Evolutionary conservation across 768 basidiomycete species (phyloP).

Genomic region (Amanita rubescens): DNA sequence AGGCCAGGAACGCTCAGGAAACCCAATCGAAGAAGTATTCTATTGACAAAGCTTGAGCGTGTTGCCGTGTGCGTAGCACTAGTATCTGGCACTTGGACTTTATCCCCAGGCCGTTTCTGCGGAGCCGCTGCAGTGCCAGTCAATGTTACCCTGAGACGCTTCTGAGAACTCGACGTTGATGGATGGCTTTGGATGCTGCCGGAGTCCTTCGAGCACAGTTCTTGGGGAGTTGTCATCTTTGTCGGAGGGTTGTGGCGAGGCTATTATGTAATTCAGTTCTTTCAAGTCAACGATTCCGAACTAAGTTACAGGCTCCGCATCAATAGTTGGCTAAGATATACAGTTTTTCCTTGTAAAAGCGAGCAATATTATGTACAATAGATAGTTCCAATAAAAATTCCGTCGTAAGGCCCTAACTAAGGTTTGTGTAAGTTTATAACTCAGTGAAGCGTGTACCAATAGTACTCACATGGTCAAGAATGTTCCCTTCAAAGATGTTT

Average conservation of each 20-base stretch:
- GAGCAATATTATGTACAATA: conserved; percentile 18
- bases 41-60: conserved; percentile 7
- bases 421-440: not conserved
- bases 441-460: not conserved
- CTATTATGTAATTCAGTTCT: not conserved
- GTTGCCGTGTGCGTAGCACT: conserved; percentile 9
- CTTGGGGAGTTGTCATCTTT: conserved; percentile 18
- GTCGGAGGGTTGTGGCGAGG: too few species aligned
- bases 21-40: conserved; percentile 7
- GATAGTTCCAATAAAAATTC: conserved; percentile 47
- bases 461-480: conserved; percentile 41
- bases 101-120: not conserved
- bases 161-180: conserved; percentile 33
- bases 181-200: conserved; percentile 41
- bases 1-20: conserved; percentile 9
- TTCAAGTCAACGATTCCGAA: too few species aligned
- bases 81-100: not conserved
- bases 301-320: not conserved
- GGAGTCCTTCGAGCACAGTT: conserved; percentile 12
- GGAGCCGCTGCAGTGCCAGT: not conserved
- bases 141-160: conserved; percentile 27
- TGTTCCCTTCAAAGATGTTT: conserved; percentile 40
- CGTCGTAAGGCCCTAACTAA: conserved; percentile 44
- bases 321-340: too few species aligned
- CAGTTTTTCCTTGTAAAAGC: not conserved